A percentile compares a stretch with the other conserved stretches of the same genome.
Conservation (phyloP, 495 filamentous ascomycete genomes). For the Baudoinia panamericana region DNA sequence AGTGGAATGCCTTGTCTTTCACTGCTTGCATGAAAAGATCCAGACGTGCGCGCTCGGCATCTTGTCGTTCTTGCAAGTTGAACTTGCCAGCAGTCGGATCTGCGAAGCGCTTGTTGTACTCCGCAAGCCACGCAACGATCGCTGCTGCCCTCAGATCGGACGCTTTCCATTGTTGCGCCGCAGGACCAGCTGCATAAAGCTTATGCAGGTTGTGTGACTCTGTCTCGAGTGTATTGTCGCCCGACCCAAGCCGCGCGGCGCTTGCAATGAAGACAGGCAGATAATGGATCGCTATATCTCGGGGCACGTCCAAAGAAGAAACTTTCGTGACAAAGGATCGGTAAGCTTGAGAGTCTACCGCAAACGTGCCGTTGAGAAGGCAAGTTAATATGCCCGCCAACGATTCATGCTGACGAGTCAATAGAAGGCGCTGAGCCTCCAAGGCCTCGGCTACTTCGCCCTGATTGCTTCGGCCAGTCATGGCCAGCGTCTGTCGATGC, state of each 20-base stretch:
- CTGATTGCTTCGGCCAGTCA: constrained; percentile 49
- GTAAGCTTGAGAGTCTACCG: constrained; percentile 58
- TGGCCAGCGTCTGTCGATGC: constrained; percentile 51
- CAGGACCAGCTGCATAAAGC: constrained; percentile 11
- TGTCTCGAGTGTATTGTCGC: constrained; percentile 34
- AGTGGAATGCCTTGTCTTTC: constrained; percentile 83
- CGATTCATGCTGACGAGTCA: constrained; percentile 76
- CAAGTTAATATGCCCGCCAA: constrained; percentile 64
- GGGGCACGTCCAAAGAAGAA: constrained; percentile 57
- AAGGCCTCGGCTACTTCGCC: constrained; percentile 54
- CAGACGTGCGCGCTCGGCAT: constrained; percentile 54
- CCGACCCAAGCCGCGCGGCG: constrained; percentile 58
- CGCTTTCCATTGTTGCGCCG: constrained; percentile 42
- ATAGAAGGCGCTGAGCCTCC: constrained; percentile 55
- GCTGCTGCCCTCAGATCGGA: constrained; percentile 63
- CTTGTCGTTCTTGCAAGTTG: constrained; percentile 45
- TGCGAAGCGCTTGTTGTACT: constrained; percentile 80
- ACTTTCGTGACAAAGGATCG: constrained; percentile 49
- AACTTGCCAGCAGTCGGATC: constrained; percentile 45
- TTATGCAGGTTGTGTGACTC: constrained; percentile 46
- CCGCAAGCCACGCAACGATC: constrained; percentile 70
- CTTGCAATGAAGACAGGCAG: constrained; percentile 62
- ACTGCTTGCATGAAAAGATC: constrained; percentile 62
- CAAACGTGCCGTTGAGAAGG: constrained; percentile 52
- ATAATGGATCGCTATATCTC: constrained; percentile 60